These are phyloP conservation scores for Colletotrichum lini DNA, from an alignment of 2,329 filamentous ascomycete genomes.

Conservation along the genomic window DNA sequence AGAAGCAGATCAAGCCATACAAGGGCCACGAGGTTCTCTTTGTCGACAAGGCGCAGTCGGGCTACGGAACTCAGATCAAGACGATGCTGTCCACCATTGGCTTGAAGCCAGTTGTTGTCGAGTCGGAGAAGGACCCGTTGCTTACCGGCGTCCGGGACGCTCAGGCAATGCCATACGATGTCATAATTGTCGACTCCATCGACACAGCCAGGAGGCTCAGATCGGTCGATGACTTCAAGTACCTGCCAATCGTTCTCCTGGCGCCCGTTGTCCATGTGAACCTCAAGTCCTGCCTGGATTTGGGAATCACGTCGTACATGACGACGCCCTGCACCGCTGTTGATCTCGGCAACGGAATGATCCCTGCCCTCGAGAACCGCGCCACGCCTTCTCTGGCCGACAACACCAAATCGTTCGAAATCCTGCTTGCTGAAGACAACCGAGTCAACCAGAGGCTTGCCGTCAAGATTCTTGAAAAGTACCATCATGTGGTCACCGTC, in stretches of 20 bases:
- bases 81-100: constrained; percentile 84
- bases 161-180: constrained; percentile 84
- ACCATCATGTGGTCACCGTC: constrained; percentile 92
- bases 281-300: constrained; percentile 91
- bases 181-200: constrained; percentile 95
- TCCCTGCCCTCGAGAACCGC: constrained; percentile 93
- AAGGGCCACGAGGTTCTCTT: constrained; percentile 93
- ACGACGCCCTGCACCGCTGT: constrained; percentile 95
- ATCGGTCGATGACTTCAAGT: constrained; percentile 95
- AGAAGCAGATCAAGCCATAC: constrained; percentile 90
- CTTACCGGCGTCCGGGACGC: constrained; percentile 67
- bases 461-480: constrained; percentile 97
- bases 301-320: constrained; percentile 99
- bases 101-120: constrained; percentile 86
- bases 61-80: constrained; percentile 81
- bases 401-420: constrained; percentile 95
- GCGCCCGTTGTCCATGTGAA: constrained; percentile 92
- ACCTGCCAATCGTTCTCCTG: constrained; percentile 93
- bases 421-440: constrained; percentile 96
- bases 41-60: constrained; percentile 90
- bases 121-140: constrained; percentile 77
- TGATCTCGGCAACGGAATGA: constrained; percentile 95
- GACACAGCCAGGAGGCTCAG: constrained; percentile 89
- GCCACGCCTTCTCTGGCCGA: constrained; percentile 93
- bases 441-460: constrained; percentile 96